phyloP scores from a whole-genome alignment of 352 stramenopile genomes.

The Pythium dissotocum region DNA sequence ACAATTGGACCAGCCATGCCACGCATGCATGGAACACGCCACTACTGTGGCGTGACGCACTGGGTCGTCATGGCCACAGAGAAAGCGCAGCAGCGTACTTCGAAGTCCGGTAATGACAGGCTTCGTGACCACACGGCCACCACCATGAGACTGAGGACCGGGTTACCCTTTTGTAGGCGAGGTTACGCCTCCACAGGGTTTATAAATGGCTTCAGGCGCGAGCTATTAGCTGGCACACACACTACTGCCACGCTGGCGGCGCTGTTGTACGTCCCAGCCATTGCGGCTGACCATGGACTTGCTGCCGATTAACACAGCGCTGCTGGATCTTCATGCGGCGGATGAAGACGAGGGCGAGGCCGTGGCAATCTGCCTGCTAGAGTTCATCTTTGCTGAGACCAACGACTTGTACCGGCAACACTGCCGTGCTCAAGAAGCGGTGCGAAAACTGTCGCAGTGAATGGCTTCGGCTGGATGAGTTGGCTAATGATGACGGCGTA shows the following conservation, averaged over 20 bases:
- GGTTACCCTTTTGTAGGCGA: neutral
- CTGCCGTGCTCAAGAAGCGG: constrained; percentile 23
- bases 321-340: constrained; percentile 33
- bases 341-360: constrained; percentile 61
- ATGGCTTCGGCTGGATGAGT: too few relatives aligned
- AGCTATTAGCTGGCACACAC: neutral
- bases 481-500: too few relatives aligned
- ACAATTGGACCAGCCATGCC: constrained; percentile 1
- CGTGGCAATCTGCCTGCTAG: constrained; percentile 47
- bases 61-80: neutral
- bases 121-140: neutral
- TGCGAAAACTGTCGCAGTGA: constrained; percentile 11
- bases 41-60: too few relatives aligned
- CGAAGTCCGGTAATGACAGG: neutral
- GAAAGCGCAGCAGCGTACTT: neutral
- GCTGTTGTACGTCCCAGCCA: neutral
- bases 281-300: constrained; percentile 15
- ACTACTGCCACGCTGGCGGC: neutral
- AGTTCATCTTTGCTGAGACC: constrained; percentile 58
- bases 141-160: neutral
- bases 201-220: neutral
- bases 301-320: constrained; percentile 37
- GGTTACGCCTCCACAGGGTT: neutral
- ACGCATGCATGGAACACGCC: neutral
- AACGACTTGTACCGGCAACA: constrained; percentile 55